These are phyloP conservation scores for Candida michaelii DNA, from an alignment of 805 yeast species.

Conservation along the genomic window DNA sequence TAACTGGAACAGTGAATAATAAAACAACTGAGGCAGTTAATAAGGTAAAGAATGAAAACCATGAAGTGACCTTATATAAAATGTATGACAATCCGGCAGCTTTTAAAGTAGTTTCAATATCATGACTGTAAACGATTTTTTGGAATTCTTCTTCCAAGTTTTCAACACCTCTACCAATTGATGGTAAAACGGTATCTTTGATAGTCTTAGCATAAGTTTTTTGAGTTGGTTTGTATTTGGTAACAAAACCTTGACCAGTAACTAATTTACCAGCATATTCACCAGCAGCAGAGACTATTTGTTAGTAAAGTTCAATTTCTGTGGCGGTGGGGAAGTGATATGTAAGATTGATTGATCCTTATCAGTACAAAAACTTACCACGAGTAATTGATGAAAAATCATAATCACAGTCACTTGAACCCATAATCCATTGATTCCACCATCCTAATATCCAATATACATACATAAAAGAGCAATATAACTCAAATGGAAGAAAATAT, in stretches of 20 bases:
- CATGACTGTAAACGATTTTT: slow-evolving; percentile 62
- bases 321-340: no score
- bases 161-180: slow-evolving; percentile 46
- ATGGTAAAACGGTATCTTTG: slow-evolving; percentile 41
- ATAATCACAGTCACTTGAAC: no score
- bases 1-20: slow-evolving; percentile 72
- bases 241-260: slow-evolving; percentile 78
- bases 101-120: slow-evolving; percentile 70
- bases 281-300: slow-evolving; percentile 60
- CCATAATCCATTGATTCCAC: neutral
- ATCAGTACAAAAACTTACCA: no score
- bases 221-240: slow-evolving; percentile 67
- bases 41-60: slow-evolving; percentile 72
- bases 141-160: slow-evolving; percentile 53
- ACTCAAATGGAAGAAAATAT: slow-evolving; percentile 58
- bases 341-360: no score
- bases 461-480: slow-evolving; percentile 53
- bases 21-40: slow-evolving; percentile 54
- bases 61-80: slow-evolving; percentile 68
- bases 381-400: no score
- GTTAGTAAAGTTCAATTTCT: slow-evolving; percentile 22
- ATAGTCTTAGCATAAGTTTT: slow-evolving; percentile 34
- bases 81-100: slow-evolving; percentile 67
- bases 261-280: slow-evolving; percentile 74
- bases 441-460: no score